phyloP scores from a whole-genome alignment of 345 rosid genomes.

The Syzygium grande region DNA sequence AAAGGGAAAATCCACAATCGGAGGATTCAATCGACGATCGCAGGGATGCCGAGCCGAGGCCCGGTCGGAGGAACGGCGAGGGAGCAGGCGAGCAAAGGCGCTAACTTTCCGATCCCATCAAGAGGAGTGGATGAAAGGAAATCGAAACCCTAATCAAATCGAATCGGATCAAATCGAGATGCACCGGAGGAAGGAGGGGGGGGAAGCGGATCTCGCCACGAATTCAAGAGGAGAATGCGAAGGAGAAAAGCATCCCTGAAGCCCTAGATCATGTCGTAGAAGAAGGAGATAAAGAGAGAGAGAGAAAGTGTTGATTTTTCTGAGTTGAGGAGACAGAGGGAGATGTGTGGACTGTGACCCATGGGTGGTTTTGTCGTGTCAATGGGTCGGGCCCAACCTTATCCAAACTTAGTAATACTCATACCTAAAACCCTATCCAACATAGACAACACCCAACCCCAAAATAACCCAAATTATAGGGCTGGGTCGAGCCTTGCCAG shows the following conservation, averaged over 20 bases:
- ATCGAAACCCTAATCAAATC: neutral
- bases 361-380: too few species aligned
- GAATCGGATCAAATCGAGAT: neutral
- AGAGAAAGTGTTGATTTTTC: neutral
- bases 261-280: neutral
- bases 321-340: neutral
- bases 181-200: neutral
- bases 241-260: neutral
- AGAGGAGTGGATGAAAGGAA: neutral
- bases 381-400: too few species aligned
- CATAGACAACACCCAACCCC: too few species aligned
- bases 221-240: neutral
- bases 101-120: neutral
- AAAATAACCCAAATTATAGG: too few species aligned
- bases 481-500: too few species aligned
- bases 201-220: neutral
- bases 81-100: neutral
- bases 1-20: neutral
- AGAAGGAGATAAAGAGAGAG: neutral
- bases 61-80: neutral
- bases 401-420: too few species aligned
- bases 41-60: neutral
- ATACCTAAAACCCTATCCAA: too few species aligned
- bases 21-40: neutral
- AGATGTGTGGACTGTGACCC: too few species aligned